These are phyloP conservation scores for Torulaspora indica DNA, from an alignment of 805 yeast genomes.

Conservation along the genomic window DNA sequence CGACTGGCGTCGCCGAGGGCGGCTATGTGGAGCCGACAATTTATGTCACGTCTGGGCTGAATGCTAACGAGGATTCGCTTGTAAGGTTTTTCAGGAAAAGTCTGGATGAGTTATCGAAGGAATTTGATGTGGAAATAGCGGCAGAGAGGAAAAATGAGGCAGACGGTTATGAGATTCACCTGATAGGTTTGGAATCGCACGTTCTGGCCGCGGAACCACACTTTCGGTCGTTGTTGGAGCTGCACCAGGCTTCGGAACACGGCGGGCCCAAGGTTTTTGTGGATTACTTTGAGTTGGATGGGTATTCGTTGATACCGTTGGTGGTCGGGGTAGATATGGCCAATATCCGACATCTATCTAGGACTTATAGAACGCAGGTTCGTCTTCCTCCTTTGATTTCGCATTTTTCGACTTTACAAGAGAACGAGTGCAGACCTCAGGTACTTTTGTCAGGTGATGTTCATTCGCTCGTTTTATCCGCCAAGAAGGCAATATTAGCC, in stretches of 20 bases:
- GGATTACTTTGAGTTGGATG: conserved; percentile 21
- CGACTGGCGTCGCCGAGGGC: conserved; percentile 13
- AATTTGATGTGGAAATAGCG: conserved; percentile 21
- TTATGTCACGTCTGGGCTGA: conserved; percentile 5
- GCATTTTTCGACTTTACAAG: neutral
- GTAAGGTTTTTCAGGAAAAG: neutral
- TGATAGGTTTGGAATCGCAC: conserved; percentile 22
- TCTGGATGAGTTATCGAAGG: conserved; percentile 13
- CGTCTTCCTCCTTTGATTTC: conserved; percentile 18
- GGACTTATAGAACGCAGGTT: conserved; percentile 20
- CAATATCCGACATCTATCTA: conserved; percentile 18
- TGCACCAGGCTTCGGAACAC: conserved; percentile 6
- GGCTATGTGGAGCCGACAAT: conserved; percentile 11
- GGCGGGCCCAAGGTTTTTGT: conserved; percentile 13
- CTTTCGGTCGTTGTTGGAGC: conserved; percentile 16
- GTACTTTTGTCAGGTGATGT: conserved; percentile 22
- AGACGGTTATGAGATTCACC: conserved; percentile 8
- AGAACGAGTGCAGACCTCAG: conserved; percentile 7
- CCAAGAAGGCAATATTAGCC: conserved; percentile 18
- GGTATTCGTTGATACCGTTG: conserved; percentile 24
- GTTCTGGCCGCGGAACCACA: conserved; percentile 20
- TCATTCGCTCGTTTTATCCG: conserved; percentile 19
- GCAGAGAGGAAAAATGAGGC: conserved; percentile 10
- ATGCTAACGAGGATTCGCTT: neutral
- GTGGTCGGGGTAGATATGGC: conserved; percentile 23